Conservation (phyloP, 2,329 filamentous ascomycete species). For the Blastomyces gilchristii region DNA sequence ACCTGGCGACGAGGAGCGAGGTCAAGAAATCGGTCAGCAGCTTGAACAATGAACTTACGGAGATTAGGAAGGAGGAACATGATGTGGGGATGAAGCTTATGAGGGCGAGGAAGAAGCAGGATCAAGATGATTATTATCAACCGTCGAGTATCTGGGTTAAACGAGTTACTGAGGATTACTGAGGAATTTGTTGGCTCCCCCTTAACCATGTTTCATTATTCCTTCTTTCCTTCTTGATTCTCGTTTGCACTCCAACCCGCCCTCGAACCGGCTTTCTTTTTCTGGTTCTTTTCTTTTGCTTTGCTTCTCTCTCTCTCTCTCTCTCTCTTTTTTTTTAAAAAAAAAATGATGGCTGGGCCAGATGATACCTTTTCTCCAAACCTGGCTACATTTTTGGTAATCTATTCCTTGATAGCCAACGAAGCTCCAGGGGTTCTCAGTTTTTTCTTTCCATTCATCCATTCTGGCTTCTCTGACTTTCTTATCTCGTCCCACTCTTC, state of each 20-base stretch:
- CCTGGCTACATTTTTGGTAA: not conserved
- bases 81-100: slow-evolving; percentile 67
- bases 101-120: slow-evolving; percentile 62
- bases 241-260: not conserved
- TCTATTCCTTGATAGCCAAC: not conserved
- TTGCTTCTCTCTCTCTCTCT: not conserved
- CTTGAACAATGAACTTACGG: slow-evolving; percentile 56
- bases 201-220: not conserved
- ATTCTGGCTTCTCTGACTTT: not conserved
- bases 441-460: not conserved
- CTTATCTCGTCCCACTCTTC: not conserved
- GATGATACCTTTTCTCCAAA: not conserved
- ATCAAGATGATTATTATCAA: slow-evolving; percentile 41
- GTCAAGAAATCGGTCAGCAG: slow-evolving; percentile 56
- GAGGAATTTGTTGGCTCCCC: not conserved
- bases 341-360: slow-evolving; percentile 4
- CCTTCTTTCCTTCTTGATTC: slow-evolving; percentile 3
- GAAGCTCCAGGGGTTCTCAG: not conserved
- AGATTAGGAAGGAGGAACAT: slow-evolving; percentile 66
- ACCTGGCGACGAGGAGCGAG: slow-evolving; percentile 49
- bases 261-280: not conserved
- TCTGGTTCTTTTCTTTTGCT: not conserved
- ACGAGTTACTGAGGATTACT: slow-evolving; percentile 53
- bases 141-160: slow-evolving; percentile 66
- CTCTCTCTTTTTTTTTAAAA: not conserved